Percentiles rank a stretch among this genome's conserved stretches.
phyloP scores from a whole-genome alignment of 23 red algal genomes.

The Gracilaria domingensis region DNA sequence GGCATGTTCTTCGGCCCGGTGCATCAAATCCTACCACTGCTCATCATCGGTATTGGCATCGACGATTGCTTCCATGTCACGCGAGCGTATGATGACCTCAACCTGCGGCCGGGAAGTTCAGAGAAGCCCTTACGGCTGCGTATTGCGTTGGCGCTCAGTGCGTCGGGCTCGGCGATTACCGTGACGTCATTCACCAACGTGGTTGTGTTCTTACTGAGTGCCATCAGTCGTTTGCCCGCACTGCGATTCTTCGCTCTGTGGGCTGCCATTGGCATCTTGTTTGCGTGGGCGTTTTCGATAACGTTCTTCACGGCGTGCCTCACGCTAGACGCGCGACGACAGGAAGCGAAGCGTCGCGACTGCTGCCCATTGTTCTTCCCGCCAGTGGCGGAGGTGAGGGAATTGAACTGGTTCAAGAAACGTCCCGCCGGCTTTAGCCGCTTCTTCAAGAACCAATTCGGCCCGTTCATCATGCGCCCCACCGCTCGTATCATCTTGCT shows the following conservation, averaged over 20 bases:
- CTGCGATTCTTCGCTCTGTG: conserved; percentile 78
- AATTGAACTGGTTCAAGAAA: conserved; percentile 68
- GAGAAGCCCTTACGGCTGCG: conserved; percentile 28
- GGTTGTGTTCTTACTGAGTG: conserved; percentile 67
- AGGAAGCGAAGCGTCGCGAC: conserved; percentile 67
- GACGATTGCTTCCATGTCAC: conserved; percentile 83
- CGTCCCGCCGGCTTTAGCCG: conserved; percentile 56
- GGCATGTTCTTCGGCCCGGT: conserved; percentile 82
- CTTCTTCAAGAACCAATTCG: conserved; percentile 66
- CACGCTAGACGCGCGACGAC: conserved; percentile 58
- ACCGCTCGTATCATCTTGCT: conserved; percentile 52
- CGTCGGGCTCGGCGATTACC: conserved; percentile 63
- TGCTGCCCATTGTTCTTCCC: conserved; percentile 46
- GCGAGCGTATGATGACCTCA: conserved; percentile 55
- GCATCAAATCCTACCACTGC: conserved; percentile 79
- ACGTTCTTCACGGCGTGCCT: conserved; percentile 70
- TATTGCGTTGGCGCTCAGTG: conserved; percentile 69
- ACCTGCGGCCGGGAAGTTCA: background rate
- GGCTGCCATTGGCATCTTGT: conserved; percentile 75
- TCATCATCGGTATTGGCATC: conserved; percentile 80
- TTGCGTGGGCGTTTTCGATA: conserved; percentile 65
- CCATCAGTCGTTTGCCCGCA: conserved; percentile 68
- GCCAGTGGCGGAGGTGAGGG: conserved; percentile 59
- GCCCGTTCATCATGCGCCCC: conserved; percentile 51
- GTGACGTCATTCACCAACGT: conserved; percentile 79